Percentiles rank a stretch among this genome's conserved stretches.
Conservation (phyloP, 2,329 filamentous ascomycete genomes). For the Colletotrichum nymphaeae region DNA sequence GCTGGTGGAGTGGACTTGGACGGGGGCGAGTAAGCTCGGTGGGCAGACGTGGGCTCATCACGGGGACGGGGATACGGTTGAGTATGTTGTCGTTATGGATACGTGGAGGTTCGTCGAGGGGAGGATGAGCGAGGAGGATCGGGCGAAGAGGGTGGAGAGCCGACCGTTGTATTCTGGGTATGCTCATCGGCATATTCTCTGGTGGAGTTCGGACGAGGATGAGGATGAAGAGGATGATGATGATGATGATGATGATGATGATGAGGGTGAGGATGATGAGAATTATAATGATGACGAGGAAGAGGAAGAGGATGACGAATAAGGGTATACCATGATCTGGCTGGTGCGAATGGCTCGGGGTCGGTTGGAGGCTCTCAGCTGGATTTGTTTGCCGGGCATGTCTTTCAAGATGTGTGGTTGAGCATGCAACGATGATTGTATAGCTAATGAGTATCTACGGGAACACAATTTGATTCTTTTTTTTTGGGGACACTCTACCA, state of each 20-base stretch:
- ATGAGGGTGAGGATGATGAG: neutral
- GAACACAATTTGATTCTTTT: too few relatives aligned
- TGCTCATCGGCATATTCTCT: neutral
- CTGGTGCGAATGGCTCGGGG: too few relatives aligned
- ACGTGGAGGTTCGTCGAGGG: slow-evolving; percentile 15
- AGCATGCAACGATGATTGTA: too few relatives aligned
- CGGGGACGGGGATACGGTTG: slow-evolving; percentile 15
- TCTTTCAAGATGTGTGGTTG: too few relatives aligned
- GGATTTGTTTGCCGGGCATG: too few relatives aligned
- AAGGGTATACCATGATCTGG: neutral
- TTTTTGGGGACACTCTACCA: too few relatives aligned
- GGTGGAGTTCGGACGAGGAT: neutral
- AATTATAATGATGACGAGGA: neutral
- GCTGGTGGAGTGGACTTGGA: slow-evolving; percentile 24
- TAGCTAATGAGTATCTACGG: too few relatives aligned
- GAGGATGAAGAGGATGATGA: neutral
- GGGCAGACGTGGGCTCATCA: slow-evolving; percentile 22
- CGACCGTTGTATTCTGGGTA: neutral
- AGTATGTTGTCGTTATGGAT: slow-evolving; percentile 28
- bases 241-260: neutral
- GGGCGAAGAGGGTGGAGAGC: neutral
- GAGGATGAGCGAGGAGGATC: slow-evolving; percentile 14
- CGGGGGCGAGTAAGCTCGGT: slow-evolving; percentile 8
- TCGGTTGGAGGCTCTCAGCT: too few relatives aligned
- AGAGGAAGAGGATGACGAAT: neutral